Evolutionary conservation across 2,329 filamentous ascomycete genomes (phyloP), one percentile per base, ranked within the genome.

Genomic region (Nigrospora osmanthi): DNA sequence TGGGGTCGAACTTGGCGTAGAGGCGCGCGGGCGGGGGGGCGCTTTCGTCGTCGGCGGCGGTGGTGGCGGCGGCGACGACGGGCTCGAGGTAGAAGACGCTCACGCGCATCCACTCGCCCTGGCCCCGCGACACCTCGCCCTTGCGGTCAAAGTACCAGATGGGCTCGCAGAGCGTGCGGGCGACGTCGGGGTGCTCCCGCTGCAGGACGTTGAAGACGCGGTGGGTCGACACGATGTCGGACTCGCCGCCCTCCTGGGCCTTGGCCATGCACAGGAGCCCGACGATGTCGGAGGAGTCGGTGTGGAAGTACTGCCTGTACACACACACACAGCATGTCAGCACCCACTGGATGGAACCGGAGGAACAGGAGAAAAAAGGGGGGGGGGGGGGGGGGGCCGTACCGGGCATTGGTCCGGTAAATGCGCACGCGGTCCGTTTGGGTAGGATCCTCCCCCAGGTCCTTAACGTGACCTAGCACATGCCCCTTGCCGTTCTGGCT

Each of bases 141-240:
- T 95, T 95, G 44, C 89, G 83, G 65, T 95, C 89, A 62, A 94
- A 91, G 69, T 94, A 93, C 89, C 89, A 95, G 52, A 89, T 80
- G 1, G 89, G 88, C 60, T 83, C 68, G 1, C 85, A 84, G 43
- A 95, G 71, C 6, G 82, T 74, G 61, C 86, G 80, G 1, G 87
- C 83, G 2, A 94, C 83, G 56, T 91, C 88, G 0, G 88, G 87
- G 17, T 87, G 75, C 59, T 91, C 80, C 35, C 64, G 65, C 60
- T 89, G 86, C 33, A 95, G 72, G 33, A 76, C 75, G 65, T 95
- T 95, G 79, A 85, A 95, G 35, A 94, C 85, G 53, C 82, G 70
- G 62, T 95, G 89, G 16, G 82, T 77, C 49, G 81, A 87, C 42
- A 85, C 85, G 45, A 95, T 76, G 59, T 95, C 89, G 35, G 81